Evolutionary conservation across 2,329 filamentous ascomycete genomes (phyloP).

Genomic region (Fusarium dlaminii): DNA sequence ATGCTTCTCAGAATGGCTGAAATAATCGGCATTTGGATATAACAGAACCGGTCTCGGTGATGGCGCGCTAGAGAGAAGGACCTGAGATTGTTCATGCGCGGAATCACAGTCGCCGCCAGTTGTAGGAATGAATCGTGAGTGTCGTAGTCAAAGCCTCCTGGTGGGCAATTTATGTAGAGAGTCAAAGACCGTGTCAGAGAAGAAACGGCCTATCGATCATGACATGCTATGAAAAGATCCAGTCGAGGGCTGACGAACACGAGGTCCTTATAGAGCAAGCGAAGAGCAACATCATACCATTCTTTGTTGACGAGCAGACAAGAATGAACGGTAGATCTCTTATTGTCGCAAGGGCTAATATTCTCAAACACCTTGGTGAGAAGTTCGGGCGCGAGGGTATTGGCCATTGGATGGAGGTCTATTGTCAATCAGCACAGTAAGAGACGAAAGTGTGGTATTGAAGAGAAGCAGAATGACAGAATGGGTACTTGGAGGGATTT

Average conservation of each 20-base stretch:
- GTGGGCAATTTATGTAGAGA: neutral
- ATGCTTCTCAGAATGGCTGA: neutral
- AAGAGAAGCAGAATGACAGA: accelerated
- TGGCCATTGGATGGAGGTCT: neutral
- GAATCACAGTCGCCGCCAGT: neutral
- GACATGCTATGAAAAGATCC: neutral
- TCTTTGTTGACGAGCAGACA: neutral
- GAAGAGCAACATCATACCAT: neutral
- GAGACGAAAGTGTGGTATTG: accelerated
- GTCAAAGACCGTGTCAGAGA: neutral
- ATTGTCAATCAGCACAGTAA: no score
- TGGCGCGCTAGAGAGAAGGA: neutral
- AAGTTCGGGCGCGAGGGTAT: neutral
- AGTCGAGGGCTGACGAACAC: neutral
- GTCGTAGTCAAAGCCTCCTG: neutral
- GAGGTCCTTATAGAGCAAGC: neutral
- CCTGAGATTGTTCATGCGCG: neutral
- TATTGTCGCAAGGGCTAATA: no score
- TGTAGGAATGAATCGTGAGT: neutral
- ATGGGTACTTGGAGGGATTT: neutral
- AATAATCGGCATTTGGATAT: neutral
- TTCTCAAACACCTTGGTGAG: neutral
- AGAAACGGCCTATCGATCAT: neutral
- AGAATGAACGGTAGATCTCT: neutral
- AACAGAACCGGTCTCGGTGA: neutral